Base-by-base conservation (phyloP, 345 rosid species). In the Conringia planisiliqua region DNA sequence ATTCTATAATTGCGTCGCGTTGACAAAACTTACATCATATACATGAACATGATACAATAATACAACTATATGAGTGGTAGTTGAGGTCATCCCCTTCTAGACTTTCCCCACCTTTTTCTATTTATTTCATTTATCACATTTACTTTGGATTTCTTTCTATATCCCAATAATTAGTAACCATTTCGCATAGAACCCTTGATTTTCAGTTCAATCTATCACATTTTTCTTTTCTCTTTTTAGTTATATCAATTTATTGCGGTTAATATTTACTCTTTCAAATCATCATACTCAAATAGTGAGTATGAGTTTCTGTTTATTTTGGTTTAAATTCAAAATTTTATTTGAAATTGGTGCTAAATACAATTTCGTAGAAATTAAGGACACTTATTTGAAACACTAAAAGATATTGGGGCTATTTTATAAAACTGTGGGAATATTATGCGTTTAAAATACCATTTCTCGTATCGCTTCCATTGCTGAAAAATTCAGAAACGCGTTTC, bases 401-500 rank as follows among this genome's bases (percentile, higher is more conserved):
- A 59, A 67, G 8, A 51, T 50, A 27, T 10, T 16, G 70, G 66
- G 70, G 42, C n/a, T 16, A 2, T 22, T 33, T 32, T 1, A 24
- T 16, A 32, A 17, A 24, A 44, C 7, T 6, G 0, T 6, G n/a
- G 6, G 20, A 60, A 17, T 6, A 42, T 22, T n/a, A 11, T 5
- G 55, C 44, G 35, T 17, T 60, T 4, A 52, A 68, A 39, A 11
- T 2, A 61, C 69, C 56, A 30, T 32, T 26, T 32, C 56, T 10
- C 13, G 33, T 3, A 48, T 48, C 54, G 7, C 36, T 59, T 42
- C 22, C 16, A 68, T 61, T 43, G 66, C 71, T 63, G 80, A 71
- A 65, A 36, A 1, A 18, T 29, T 64, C 74, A 69, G 67, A 56
- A 47, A 63, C 76, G 80, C 80, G 76, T 71, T 63, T 26, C 66